A percentile compares a stretch with the other conserved stretches of the same genome.
These are phyloP conservation scores for Pichia rugopelliculosa DNA, from an alignment of 805 yeast genomes.

Conservation along the genomic window DNA sequence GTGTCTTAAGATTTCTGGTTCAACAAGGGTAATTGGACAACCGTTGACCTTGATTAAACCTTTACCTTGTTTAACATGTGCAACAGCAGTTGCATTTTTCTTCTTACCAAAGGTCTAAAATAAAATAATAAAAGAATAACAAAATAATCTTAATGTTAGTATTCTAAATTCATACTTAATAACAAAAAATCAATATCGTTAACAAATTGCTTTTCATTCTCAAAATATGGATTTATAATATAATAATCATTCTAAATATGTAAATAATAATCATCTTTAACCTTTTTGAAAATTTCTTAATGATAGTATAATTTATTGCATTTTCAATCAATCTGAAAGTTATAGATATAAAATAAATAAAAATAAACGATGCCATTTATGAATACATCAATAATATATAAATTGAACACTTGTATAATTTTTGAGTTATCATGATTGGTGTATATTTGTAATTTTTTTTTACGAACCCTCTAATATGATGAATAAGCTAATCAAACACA, in stretches of 20 bases:
- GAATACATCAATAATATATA: no score
- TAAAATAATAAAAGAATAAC: slow-evolving; percentile 15
- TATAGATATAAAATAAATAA: no score
- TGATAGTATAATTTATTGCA: no score
- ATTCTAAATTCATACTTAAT: slow-evolving; percentile 1
- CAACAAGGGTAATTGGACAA: slow-evolving; percentile 96
- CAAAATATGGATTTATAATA: not conserved
- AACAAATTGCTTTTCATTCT: not conserved
- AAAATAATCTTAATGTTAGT: slow-evolving; percentile 15
- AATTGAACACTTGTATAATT: not conserved
- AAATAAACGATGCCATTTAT: no score
- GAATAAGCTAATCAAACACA: not conserved
- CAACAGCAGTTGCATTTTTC: slow-evolving; percentile 99
- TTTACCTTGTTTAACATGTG: slow-evolving; percentile 98
- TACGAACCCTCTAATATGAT: no score
- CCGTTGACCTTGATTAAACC: slow-evolving; percentile 99
- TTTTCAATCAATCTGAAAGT: no score
- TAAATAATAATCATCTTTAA: no score
- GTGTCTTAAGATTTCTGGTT: slow-evolving; percentile 98
- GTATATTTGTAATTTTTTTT: no score
- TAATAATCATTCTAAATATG: no score
- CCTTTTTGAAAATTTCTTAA: no score
- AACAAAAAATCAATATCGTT: not conserved
- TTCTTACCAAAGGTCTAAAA: slow-evolving; percentile 97
- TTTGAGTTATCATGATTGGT: no score